These are phyloP conservation scores for Rhodofomes roseus DNA, from an alignment of 1,284 basidiomycete species.

Conservation along the genomic window DNA sequence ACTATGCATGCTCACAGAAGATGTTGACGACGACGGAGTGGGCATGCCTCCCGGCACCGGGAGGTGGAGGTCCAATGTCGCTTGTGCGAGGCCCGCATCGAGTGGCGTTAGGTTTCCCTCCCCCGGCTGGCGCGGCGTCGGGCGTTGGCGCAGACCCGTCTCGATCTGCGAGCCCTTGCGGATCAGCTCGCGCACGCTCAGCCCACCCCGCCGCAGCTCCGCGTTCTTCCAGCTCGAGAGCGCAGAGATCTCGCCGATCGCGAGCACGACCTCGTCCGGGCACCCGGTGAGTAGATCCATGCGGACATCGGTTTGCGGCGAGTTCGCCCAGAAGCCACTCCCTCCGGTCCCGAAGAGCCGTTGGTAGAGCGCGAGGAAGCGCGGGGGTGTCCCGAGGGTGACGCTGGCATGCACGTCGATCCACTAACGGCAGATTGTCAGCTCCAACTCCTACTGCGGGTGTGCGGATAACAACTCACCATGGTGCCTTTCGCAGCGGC, in stretches of 20 bases:
- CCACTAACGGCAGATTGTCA: slow-evolving; percentile 46
- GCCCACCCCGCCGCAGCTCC: slow-evolving; percentile 53
- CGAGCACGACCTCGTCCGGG: slow-evolving; percentile 70
- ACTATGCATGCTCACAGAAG: neutral
- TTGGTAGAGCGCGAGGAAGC: slow-evolving; percentile 62
- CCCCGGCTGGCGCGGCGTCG: slow-evolving; percentile 13
- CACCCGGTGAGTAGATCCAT: slow-evolving; percentile 72
- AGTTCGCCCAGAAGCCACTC: slow-evolving; percentile 33
- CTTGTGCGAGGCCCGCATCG: slow-evolving; percentile 32
- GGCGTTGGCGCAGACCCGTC: slow-evolving; percentile 44
- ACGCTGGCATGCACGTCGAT: slow-evolving; percentile 70
- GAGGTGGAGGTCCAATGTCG: slow-evolving; percentile 5
- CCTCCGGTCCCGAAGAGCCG: slow-evolving; percentile 42
- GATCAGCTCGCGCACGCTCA: slow-evolving; percentile 70
- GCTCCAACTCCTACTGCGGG: neutral
- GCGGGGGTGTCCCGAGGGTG: slow-evolving; percentile 57
- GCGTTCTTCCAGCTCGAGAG: slow-evolving; percentile 74
- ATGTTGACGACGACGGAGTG: slow-evolving; percentile 3
- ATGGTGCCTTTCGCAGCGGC: slow-evolving; percentile 66
- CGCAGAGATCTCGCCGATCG: slow-evolving; percentile 67
- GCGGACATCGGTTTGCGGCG: slow-evolving; percentile 36
- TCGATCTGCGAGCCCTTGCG: slow-evolving; percentile 64
- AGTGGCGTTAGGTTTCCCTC: slow-evolving; percentile 31
- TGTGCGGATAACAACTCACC: slow-evolving; percentile 39
- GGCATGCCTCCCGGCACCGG: slow-evolving; percentile 12